Evolutionary conservation across 805 yeast genomes (phyloP).

Genomic region (Jamesozyma lodderae): DNA sequence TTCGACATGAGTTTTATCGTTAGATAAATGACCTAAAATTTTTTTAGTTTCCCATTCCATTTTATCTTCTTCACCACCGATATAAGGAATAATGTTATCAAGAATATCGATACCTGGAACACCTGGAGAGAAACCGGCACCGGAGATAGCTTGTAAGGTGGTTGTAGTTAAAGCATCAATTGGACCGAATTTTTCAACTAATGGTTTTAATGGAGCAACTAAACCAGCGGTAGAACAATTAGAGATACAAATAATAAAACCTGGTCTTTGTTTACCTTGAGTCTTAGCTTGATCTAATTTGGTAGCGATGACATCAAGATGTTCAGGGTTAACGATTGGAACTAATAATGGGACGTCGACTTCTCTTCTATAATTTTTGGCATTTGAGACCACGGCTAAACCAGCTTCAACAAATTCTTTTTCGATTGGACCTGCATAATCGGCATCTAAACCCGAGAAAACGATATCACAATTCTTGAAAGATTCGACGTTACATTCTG

Average conservation of each 20-base stretch:
- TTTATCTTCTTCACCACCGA: conserved; percentile 95
- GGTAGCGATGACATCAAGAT: conserved; percentile 61
- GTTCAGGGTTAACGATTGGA: conserved; percentile 91
- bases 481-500: conserved; percentile 65
- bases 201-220: conserved; percentile 94
- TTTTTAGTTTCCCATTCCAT: conserved; percentile 98
- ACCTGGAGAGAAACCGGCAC: conserved; percentile 98
- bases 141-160: conserved; percentile 94
- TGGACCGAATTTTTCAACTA: conserved; percentile 84
- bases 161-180: conserved; percentile 78
- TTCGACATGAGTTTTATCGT: conserved; percentile 45
- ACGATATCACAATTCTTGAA: conserved; percentile 90
- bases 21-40: conserved; percentile 62
- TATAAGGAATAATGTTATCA: conserved; percentile 91
- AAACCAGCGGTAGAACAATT: conserved; percentile 98
- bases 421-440: conserved; percentile 88
- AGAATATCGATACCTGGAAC: conserved; percentile 90
- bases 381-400: conserved; percentile 80
- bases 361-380: conserved; percentile 89
- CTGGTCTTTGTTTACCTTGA: conserved; percentile 51
- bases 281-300: conserved; percentile 47
- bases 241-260: conserved; percentile 88
- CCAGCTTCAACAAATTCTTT: conserved; percentile 76
- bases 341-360: conserved; percentile 85
- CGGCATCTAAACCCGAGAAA: conserved; percentile 90